Evolutionary conservation across 75 land plant species (phyloP).

Genomic region (Azolla pinnata): DNA sequence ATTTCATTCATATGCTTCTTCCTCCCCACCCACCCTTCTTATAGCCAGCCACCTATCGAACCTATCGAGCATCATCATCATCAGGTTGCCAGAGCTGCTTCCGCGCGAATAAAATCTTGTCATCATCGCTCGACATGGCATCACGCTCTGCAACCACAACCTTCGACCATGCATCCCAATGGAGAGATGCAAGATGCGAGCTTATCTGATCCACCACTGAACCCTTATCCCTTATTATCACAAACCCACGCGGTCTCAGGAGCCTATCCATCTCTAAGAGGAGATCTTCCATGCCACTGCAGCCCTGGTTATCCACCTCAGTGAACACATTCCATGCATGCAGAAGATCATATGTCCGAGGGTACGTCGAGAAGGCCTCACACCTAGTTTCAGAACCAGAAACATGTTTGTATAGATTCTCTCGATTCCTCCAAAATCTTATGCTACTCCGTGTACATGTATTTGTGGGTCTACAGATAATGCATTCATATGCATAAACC

Average conservation of each 20-base stretch:
- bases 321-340: constrained; percentile 81
- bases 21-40: no score
- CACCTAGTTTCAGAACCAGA: no score
- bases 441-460: no score
- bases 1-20: no score
- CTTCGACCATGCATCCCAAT: constrained; percentile 64
- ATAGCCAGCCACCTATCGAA: no score
- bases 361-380: constrained; percentile 91
- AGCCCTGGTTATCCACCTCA: constrained; percentile 46
- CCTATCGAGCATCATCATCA: no score
- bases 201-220: constrained; percentile 36
- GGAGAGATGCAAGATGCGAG: constrained; percentile 39
- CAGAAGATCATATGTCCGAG: constrained; percentile 86
- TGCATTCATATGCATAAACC: neutral
- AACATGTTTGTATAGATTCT: no score
- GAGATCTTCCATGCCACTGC: constrained; percentile 53
- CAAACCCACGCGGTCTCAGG: constrained; percentile 66
- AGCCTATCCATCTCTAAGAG: constrained; percentile 94
- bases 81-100: constrained; percentile 56
- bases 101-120: constrained; percentile 56
- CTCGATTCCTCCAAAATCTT: neutral
- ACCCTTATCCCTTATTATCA: constrained; percentile 66
- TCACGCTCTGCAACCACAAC: constrained; percentile 50
- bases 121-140: constrained; percentile 48
- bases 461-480: neutral